phyloP scores from a whole-genome alignment of 192 early-diverging fungal genomes.

The Umbelopsis vinacea region DNA sequence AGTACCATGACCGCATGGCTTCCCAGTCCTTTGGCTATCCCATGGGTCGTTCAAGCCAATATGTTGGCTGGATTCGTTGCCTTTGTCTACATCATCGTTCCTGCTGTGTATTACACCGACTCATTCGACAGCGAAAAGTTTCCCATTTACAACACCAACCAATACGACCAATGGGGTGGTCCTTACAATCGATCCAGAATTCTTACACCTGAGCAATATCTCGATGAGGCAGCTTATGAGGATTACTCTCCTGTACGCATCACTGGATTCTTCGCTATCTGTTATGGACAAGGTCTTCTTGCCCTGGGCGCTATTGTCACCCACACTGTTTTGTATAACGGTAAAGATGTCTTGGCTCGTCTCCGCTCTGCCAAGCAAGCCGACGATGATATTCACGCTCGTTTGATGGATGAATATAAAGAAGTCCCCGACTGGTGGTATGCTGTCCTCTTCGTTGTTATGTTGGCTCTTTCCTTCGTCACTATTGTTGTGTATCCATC shows the following conservation, averaged over 20 bases:
- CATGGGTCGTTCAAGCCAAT: constrained; percentile 74
- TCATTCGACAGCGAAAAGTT: constrained; percentile 55
- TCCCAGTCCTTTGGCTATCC: constrained; percentile 68
- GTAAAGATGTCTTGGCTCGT: constrained; percentile 66
- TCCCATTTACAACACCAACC: constrained; percentile 69
- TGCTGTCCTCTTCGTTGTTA: constrained; percentile 53
- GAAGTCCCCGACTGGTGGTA: constrained; percentile 87
- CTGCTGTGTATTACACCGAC: constrained; percentile 73
- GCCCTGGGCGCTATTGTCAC: constrained; percentile 69
- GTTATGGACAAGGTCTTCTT: constrained; percentile 72
- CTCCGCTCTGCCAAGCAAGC: constrained; percentile 60
- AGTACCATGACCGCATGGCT: constrained; percentile 64
- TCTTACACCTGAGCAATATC: constrained; percentile 53
- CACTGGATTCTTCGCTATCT: constrained; percentile 66
- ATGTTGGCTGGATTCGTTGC: constrained; percentile 73
- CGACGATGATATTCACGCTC: constrained; percentile 74
- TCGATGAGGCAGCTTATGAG: constrained; percentile 61
- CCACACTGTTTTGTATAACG: constrained; percentile 67
- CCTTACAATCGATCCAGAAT: constrained; percentile 61
- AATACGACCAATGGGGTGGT: constrained; percentile 60
- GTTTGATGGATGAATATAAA: constrained; percentile 74
- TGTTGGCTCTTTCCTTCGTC: constrained; percentile 54
- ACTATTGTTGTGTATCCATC: constrained; percentile 51
- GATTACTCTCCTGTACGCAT: constrained; percentile 68
- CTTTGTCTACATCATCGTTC: constrained; percentile 76